Evolutionary conservation across 495 filamentous ascomycete species (phyloP), one percentile per base, ranked within the genome.

Genomic region (Barbatosphaeria neglecta): DNA sequence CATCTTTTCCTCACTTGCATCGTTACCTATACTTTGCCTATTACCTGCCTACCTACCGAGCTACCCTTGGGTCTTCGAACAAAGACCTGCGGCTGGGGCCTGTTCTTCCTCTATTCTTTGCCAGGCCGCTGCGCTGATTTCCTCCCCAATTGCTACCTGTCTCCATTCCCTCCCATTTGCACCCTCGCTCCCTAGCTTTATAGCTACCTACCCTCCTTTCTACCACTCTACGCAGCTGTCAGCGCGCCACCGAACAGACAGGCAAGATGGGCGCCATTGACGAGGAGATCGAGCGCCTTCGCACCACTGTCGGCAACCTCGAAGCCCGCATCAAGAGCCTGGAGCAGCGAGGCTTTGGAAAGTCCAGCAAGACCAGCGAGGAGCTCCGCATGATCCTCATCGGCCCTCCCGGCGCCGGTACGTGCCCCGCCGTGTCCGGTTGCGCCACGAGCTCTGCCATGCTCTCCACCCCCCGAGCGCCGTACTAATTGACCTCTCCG

Each of bases 351-450:
- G 68, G 77, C 62, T 72, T 66, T 37, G 60, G 68, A 47, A 70
- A 68, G 51, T 61, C 62, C 27, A 52, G 63, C 40, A 68, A 75
- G 61, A 63, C 75, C 50, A 70, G 74, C 16, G 68, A 83, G 52
- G 76, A 78, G 55, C 77, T 97, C 66, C 80, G 92, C 68, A 93
- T 97, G 82, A 87, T 99, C 57, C 70, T 99, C 54, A 97, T 99
- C 77, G 92, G 92, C 13, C 93, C 92, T 61, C 92, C 92, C 41
- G 92, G 92, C 62, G 92, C 92, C 66, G 92, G 92, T 96, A 82
- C 47, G 83, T 68, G 6, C 28, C 18, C 22, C 22, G 31, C 44
- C 11, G 20, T 42, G 22, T 17, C 25, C 15, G 15, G 9, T 31
- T 8, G 27, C 27, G 27, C 27, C 9, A 37, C 41, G 17, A 20